Evolutionary conservation across 179 eudicot genomes (phyloP).

Genomic region (Patellifolia procumbens): DNA sequence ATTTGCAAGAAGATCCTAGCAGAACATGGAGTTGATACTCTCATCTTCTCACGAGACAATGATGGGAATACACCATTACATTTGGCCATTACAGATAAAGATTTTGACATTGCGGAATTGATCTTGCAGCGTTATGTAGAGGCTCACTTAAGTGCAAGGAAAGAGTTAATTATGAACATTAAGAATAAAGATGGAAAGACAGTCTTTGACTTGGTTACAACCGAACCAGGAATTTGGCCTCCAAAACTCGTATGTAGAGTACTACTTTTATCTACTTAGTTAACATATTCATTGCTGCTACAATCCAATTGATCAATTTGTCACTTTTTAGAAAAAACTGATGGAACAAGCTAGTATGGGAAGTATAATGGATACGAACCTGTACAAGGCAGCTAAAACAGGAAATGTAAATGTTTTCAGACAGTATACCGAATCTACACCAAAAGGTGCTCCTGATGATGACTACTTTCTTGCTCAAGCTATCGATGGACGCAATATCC

Average conservation of each 20-base stretch:
- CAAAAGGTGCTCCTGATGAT: too few relatives aligned
- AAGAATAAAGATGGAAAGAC: background rate
- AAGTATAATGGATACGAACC: background rate
- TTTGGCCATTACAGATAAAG: background rate
- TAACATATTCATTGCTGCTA: too few relatives aligned
- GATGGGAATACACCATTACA: slow-evolving; percentile 15
- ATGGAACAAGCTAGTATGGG: background rate
- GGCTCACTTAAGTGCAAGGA: background rate
- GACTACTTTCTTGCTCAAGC: slow-evolving; percentile 2
- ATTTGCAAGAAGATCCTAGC: slow-evolving; percentile 5
- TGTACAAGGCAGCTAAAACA: background rate
- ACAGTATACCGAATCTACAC: background rate
- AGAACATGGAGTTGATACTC: slow-evolving; percentile 1
- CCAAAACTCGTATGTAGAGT: background rate
- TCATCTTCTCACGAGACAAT: background rate
- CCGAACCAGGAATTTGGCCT: background rate
- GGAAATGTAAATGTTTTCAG: too few relatives aligned
- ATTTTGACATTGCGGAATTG: background rate
- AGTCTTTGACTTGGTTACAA: background rate
- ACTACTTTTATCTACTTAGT: background rate
- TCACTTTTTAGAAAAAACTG: background rate
- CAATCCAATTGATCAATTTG: background rate
- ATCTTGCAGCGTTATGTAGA: background rate
- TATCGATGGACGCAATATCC: slow-evolving; percentile 21
- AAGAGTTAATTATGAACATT: background rate